A percentile compares a stretch with the other conserved stretches of the same genome.
phyloP scores from a whole-genome alignment of 2,329 filamentous ascomycete species.

The Monilinia laxa region DNA sequence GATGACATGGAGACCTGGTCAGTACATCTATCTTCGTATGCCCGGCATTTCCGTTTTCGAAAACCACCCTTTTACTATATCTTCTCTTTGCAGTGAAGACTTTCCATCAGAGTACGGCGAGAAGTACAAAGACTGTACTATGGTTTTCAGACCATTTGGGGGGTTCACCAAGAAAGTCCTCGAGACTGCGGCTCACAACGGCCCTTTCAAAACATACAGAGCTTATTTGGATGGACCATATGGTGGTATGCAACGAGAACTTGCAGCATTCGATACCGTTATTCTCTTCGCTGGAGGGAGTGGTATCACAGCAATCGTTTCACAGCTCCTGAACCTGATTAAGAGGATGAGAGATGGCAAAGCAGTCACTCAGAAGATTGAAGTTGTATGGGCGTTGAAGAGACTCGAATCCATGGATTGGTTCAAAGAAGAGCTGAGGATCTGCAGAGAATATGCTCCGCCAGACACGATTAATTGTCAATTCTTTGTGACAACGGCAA shows the following conservation, averaged over 20 bases:
- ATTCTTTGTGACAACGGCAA: constrained; percentile 86
- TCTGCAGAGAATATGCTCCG: constrained; percentile 86
- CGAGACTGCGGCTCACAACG: constrained; percentile 79
- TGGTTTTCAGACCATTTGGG: constrained; percentile 88
- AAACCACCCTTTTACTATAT: constrained; percentile 94
- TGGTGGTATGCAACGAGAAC: constrained; percentile 85
- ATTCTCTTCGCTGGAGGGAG: constrained; percentile 92
- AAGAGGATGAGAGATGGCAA: constrained; percentile 95
- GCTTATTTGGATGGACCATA: constrained; percentile 94
- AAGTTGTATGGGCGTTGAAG: constrained; percentile 93
- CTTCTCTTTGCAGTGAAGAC: constrained; percentile 87
- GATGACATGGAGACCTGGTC: constrained; percentile 88
- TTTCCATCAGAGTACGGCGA: constrained; percentile 91
- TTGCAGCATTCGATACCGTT: constrained; percentile 90
- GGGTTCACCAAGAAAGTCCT: constrained; percentile 86
- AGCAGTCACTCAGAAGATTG: constrained; percentile 84
- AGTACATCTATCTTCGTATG: constrained; percentile 94
- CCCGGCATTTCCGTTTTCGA: constrained; percentile 87
- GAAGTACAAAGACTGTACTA: constrained; percentile 80
- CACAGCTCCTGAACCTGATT: constrained; percentile 88
- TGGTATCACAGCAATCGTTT: constrained; percentile 90
- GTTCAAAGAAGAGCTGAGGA: constrained; percentile 93
- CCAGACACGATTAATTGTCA: constrained; percentile 88
- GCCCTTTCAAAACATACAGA: constrained; percentile 86
- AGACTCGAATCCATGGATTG: constrained; percentile 92